phyloP scores from a whole-genome alignment of 2,329 filamentous ascomycete genomes.

The Huntiella savannae region DNA sequence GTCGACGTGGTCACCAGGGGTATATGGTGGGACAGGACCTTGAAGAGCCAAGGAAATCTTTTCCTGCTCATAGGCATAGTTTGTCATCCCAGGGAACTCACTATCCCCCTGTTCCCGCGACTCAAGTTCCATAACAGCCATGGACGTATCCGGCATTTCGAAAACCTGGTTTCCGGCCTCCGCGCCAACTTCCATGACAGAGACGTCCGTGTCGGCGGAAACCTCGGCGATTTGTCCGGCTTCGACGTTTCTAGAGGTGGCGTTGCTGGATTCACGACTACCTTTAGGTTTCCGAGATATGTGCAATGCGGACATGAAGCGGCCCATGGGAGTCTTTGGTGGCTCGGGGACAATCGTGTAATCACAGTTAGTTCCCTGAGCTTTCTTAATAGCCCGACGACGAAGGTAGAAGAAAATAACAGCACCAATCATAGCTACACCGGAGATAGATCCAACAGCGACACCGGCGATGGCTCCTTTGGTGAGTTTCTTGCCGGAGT shows the following conservation, averaged over 20 bases:
- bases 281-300: slow-evolving; percentile 18
- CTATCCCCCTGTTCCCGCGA: slow-evolving; percentile 19
- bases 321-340: slow-evolving; percentile 20
- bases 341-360: slow-evolving; percentile 15
- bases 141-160: slow-evolving; percentile 28
- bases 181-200: slow-evolving; percentile 21
- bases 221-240: slow-evolving; percentile 11
- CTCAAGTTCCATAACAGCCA: slow-evolving; percentile 21
- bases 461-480: slow-evolving; percentile 24
- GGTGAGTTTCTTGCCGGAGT: slow-evolving; percentile 17
- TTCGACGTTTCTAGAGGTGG: too few species aligned
- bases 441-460: slow-evolving; percentile 25
- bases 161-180: slow-evolving; percentile 30
- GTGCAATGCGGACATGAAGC: slow-evolving; percentile 25
- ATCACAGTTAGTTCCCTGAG: slow-evolving; percentile 14
- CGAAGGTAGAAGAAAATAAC: slow-evolving; percentile 19
- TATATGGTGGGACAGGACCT: slow-evolving; percentile 30
- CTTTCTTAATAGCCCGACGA: slow-evolving; percentile 18
- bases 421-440: slow-evolving; percentile 18
- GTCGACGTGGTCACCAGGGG: slow-evolving; percentile 18
- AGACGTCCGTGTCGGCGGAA: slow-evolving; percentile 1
- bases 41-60: slow-evolving; percentile 33
- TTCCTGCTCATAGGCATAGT: slow-evolving; percentile 31
- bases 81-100: slow-evolving; percentile 22
- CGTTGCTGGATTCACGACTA: slow-evolving; percentile 9